Evolutionary conservation across 805 yeast genomes (phyloP), one percentile per base, ranked within the genome.

Genomic region (Alloascoidea africana): DNA sequence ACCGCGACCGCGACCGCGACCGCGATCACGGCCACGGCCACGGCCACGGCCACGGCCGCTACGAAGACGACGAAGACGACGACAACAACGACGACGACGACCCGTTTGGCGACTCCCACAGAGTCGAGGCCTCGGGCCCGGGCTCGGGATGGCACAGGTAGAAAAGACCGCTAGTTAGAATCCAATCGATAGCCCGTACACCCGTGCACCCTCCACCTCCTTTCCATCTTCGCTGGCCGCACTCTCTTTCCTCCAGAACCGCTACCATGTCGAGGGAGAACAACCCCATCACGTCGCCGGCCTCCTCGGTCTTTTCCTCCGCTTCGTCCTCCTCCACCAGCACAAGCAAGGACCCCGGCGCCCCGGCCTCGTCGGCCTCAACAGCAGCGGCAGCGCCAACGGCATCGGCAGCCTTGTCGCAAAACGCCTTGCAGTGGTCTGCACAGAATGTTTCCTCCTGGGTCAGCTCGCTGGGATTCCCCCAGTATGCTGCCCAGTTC

Each of bases 401-500:
- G 30, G n/a, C n/a, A n/a, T n/a, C n/a, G n/a, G n/a, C n/a, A n/a
- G n/a, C n/a, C n/a, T n/a, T n/a, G n/a, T n/a, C 30, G 30, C 13
- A 23, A 8, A 23, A 23, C 30, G 30, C n/a, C 13, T n/a, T 23
- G 13, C 30, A 23, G 30, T 23, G 30, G 30, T 23, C 30, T n/a
- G 30, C 30, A 8, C 30, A 23, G n/a, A 8, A 8, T n/a, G 30
- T 23, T 8, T 23, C 30, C n/a, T 8, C n/a, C 30, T 23, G 30
- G 30, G 13, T 23, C n/a, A n/a, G 13, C 13, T 8, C 8, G 8
- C 13, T 23, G 13, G 30, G 30, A 8, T 23, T 23, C 47, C 3
- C 33, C 37, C 16, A 11, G 16, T 40, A 30, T 34, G n/a, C 35
- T 11, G 27, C 34, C 14, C 16, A 11, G 17, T 76, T 78, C 49